A percentile compares a stretch with the other conserved stretches of the same genome.
Evolutionary conservation across 2,329 filamentous ascomycete species (phyloP).

Genomic region (Ascochyta koolunga): DNA sequence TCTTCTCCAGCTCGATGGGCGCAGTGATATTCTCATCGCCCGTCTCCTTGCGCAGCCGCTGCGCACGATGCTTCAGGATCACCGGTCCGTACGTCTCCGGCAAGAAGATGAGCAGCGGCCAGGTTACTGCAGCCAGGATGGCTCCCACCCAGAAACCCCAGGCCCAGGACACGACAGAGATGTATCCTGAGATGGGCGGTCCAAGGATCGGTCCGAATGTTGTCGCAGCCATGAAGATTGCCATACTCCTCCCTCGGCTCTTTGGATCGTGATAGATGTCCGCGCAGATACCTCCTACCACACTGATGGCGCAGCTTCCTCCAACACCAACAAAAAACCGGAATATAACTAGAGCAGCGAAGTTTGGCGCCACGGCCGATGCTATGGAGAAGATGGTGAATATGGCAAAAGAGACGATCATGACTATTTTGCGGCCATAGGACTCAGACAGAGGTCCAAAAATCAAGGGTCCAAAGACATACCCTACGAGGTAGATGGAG

Average conservation of each 20-base stretch:
- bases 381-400: conserved; percentile 55
- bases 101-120: conserved; percentile 66
- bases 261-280: conserved; percentile 67
- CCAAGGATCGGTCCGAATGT: conserved; percentile 70
- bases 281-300: conserved; percentile 67
- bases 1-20: conserved; percentile 67
- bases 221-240: conserved; percentile 59
- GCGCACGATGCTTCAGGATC: conserved; percentile 59
- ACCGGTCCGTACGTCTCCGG: conserved; percentile 58
- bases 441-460: conserved; percentile 54
- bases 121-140: conserved; percentile 69
- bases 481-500: conserved; percentile 58
- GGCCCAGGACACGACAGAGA: conserved; percentile 67
- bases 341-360: conserved; percentile 53
- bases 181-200: conserved; percentile 69
- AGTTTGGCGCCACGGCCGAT: conserved; percentile 53
- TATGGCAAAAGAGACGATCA: conserved; percentile 58
- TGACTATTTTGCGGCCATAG: conserved; percentile 54
- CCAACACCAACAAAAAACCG: conserved; percentile 52
- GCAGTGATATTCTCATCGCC: conserved; percentile 62
- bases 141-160: conserved; percentile 75
- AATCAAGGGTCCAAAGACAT: conserved; percentile 52
- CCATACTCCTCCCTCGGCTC: conserved; percentile 37
- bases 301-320: conserved; percentile 60
- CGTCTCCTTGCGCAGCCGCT: conserved; percentile 61